Evolutionary conservation across 805 yeast species (phyloP).

Genomic region (Cyberlindnera maclurae): DNA sequence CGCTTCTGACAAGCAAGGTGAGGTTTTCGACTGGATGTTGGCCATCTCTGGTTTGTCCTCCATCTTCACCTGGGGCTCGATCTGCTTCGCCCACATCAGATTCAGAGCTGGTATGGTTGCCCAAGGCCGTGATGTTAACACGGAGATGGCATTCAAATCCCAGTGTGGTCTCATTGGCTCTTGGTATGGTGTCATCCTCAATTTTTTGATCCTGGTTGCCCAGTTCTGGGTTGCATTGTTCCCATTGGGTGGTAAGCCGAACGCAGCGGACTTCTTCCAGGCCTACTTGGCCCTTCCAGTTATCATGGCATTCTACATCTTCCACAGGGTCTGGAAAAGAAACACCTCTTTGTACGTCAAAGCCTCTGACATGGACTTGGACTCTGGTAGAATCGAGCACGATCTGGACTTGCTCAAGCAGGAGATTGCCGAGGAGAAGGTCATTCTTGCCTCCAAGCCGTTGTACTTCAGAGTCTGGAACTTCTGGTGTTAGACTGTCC

Average conservation of each 20-base stretch:
- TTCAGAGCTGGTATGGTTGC: constrained; percentile 49
- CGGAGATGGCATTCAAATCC: constrained; percentile 63
- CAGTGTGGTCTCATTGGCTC: constrained; percentile 68
- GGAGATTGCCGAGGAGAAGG: constrained; percentile 51
- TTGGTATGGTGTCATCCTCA: constrained; percentile 49
- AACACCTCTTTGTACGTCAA: constrained; percentile 34
- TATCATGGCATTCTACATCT: constrained; percentile 30
- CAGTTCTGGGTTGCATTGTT: constrained; percentile 70
- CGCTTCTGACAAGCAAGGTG: constrained; percentile 48
- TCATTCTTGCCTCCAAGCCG: constrained; percentile 38
- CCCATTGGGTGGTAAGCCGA: constrained; percentile 26
- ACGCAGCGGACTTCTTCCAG: constrained; percentile 29
- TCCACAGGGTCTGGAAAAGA: constrained; percentile 38
- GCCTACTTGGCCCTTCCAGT: constrained; percentile 37
- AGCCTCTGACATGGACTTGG: constrained; percentile 48
- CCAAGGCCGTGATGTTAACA: constrained; percentile 58
- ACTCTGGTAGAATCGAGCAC: constrained; percentile 55
- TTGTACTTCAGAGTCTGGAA: constrained; percentile 40
- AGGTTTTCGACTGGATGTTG: constrained; percentile 66
- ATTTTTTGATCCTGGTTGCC: constrained; percentile 56
- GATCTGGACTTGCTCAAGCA: constrained; percentile 50
- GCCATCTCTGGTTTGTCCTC: constrained; percentile 72
- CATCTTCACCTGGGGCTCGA: constrained; percentile 75
- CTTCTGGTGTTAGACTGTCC: constrained; percentile 41
- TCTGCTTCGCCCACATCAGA: constrained; percentile 60